Evolutionary conservation across 2,329 filamentous ascomycete species (phyloP).

Genomic region (Colletotrichum sidae): DNA sequence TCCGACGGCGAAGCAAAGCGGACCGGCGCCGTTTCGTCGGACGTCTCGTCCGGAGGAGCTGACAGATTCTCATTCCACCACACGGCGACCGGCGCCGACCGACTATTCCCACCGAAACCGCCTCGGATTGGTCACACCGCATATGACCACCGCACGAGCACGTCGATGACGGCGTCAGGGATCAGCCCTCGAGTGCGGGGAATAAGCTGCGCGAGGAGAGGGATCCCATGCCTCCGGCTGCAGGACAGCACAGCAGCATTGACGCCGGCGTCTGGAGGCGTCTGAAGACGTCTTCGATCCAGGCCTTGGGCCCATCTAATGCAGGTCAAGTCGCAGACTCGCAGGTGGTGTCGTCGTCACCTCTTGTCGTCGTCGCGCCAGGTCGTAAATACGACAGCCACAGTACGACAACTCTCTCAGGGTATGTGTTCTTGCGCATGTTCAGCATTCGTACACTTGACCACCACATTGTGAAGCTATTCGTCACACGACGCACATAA

Average conservation of each 20-base stretch:
- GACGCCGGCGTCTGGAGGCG: constrained; percentile 1
- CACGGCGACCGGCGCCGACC: no score
- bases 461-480: not conserved
- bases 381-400: constrained; percentile 2
- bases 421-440: not conserved
- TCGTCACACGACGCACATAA: no score
- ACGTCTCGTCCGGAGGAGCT: no score
- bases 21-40: no score
- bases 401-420: not conserved
- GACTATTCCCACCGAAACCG: no score
- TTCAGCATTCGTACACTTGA: not conserved
- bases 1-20: no score
- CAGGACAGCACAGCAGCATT: no score
- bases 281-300: not conserved
- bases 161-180: not conserved
- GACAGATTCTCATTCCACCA: no score
- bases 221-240: constrained; percentile 2
- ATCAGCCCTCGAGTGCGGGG: constrained; percentile 10
- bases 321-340: not conserved
- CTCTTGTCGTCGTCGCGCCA: not conserved
- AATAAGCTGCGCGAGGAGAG: not conserved
- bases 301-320: not conserved
- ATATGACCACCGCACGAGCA: no score
- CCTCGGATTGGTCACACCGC: no score
- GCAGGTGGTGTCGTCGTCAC: not conserved